These are phyloP conservation scores for Lactifluus subvellereus DNA, from an alignment of 768 basidiomycete species.

Conservation along the genomic window DNA sequence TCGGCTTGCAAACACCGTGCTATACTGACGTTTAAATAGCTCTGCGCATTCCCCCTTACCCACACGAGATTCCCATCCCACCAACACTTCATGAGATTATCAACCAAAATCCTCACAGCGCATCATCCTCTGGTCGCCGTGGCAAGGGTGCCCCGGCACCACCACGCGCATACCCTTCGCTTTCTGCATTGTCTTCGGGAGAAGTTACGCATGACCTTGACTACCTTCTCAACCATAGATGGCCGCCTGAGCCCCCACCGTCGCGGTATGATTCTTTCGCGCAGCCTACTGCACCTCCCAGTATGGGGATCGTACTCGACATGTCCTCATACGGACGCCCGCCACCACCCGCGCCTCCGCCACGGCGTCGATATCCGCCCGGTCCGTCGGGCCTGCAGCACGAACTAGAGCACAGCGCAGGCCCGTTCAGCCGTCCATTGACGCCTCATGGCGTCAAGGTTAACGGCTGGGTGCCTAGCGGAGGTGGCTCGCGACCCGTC, in stretches of 20 bases:
- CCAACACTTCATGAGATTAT: slow-evolving; percentile 65
- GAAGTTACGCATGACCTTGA: slow-evolving; percentile 34
- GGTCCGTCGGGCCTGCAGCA: slow-evolving; percentile 22
- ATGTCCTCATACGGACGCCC: slow-evolving; percentile 14
- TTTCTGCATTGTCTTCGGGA: slow-evolving; percentile 27
- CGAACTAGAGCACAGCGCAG: slow-evolving; percentile 18
- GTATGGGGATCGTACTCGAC: slow-evolving; percentile 18
- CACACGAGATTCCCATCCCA: slow-evolving; percentile 46
- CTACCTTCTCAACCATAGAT: slow-evolving; percentile 28
- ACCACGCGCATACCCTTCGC: slow-evolving; percentile 30
- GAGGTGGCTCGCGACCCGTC: neutral
- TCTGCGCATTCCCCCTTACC: slow-evolving; percentile 55
- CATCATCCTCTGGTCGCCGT: slow-evolving; percentile 24
- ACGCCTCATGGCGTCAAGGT: slow-evolving; percentile 18
- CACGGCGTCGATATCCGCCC: slow-evolving; percentile 16
- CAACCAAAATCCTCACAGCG: slow-evolving; percentile 50
- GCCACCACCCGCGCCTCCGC: slow-evolving; percentile 10
- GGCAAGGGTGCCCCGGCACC: slow-evolving; percentile 16
- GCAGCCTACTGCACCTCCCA: slow-evolving; percentile 7
- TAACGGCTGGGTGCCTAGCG: slow-evolving; percentile 17
- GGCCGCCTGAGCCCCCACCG: slow-evolving; percentile 18
- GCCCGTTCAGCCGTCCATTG: slow-evolving; percentile 19
- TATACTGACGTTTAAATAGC: slow-evolving; percentile 32
- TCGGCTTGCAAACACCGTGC: neutral
- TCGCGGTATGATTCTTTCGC: slow-evolving; percentile 11